These are phyloP conservation scores for Pezicula neosporulosa DNA, from an alignment of 2,329 filamentous ascomycete species.

Conservation along the genomic window DNA sequence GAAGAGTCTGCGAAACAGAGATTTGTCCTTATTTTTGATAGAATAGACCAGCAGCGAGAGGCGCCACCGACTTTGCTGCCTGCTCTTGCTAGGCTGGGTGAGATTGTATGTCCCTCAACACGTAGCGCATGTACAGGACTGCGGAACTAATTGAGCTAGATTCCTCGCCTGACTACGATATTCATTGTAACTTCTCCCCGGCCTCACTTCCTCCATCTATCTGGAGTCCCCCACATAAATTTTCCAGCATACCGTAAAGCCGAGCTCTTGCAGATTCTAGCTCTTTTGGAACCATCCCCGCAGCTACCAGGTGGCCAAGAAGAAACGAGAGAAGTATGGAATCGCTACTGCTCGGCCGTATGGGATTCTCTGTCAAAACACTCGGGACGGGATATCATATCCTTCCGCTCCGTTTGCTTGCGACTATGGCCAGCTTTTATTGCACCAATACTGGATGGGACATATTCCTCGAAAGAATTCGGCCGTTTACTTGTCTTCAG, in stretches of 20 bases:
- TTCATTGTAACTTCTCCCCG: constrained; percentile 73
- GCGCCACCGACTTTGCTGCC: constrained; percentile 74
- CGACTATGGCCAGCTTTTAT: constrained; percentile 85
- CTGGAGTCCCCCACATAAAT: constrained; percentile 71
- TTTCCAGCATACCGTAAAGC: constrained; percentile 82
- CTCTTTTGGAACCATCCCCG: constrained; percentile 45
- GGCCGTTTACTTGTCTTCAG: constrained; percentile 74
- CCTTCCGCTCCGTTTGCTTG: constrained; percentile 66
- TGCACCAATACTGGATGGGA: constrained; percentile 68
- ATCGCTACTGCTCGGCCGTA: constrained; percentile 76
- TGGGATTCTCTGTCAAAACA: constrained; percentile 84
- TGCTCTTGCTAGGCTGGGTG: constrained; percentile 76
- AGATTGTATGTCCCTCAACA: constrained; percentile 56
- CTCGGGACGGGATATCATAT: constrained; percentile 74
- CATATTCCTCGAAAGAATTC: constrained; percentile 73
- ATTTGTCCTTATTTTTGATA: constrained; percentile 84
- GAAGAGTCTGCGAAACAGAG: constrained; percentile 35
- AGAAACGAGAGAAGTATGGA: constrained; percentile 67
- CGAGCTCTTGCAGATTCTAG: constrained; percentile 75
- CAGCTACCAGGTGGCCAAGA: constrained; percentile 40
- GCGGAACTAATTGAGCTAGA: constrained; percentile 45
- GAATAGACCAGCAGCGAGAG: constrained; percentile 80
- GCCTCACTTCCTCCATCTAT: constrained; percentile 64
- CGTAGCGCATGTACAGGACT: constrained; percentile 1
- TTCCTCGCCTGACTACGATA: constrained; percentile 72